These are phyloP conservation scores for Penicillium paradoxum DNA, from an alignment of 495 filamentous ascomycete genomes.

Conservation along the genomic window DNA sequence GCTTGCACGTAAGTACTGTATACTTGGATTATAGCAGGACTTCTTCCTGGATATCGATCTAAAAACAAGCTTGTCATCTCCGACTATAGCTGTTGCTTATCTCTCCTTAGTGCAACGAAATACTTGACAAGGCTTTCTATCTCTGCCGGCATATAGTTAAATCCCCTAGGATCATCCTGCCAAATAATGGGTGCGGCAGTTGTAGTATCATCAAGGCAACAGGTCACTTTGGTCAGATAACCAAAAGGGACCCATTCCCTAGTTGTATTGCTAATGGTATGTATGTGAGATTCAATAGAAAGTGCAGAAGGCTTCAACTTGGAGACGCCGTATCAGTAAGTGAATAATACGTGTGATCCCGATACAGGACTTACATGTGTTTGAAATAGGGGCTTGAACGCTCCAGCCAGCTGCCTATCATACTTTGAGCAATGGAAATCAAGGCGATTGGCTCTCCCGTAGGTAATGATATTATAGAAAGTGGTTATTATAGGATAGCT, in stretches of 20 bases:
- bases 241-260: conserved; percentile 13
- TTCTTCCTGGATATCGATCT: conserved; percentile 2
- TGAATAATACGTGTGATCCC: not conserved
- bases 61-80: not conserved
- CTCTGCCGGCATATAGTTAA: conserved; percentile 1
- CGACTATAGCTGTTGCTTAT: not conserved
- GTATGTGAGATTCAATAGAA: conserved; percentile 12
- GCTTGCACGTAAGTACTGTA: not conserved
- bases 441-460: not conserved
- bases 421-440: conserved; percentile 2
- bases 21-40: not conserved
- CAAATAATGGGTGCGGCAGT: conserved; percentile 4
- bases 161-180: conserved; percentile 2
- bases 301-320: conserved; percentile 6
- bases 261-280: conserved; percentile 9
- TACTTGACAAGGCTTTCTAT: not conserved
- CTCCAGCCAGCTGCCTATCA: not conserved
- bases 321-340: not conserved
- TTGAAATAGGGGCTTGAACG: not conserved
- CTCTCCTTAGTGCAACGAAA: not conserved
- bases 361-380: not conserved
- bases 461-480: not conserved
- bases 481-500: not conserved
- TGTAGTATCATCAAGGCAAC: conserved; percentile 12
- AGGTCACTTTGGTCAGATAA: conserved; percentile 5